A percentile compares a stretch with the other conserved stretches of the same genome.
These are phyloP conservation scores for Coleophoma crateriformis DNA, from an alignment of 2,329 filamentous ascomycete genomes.

Conservation along the genomic window DNA sequence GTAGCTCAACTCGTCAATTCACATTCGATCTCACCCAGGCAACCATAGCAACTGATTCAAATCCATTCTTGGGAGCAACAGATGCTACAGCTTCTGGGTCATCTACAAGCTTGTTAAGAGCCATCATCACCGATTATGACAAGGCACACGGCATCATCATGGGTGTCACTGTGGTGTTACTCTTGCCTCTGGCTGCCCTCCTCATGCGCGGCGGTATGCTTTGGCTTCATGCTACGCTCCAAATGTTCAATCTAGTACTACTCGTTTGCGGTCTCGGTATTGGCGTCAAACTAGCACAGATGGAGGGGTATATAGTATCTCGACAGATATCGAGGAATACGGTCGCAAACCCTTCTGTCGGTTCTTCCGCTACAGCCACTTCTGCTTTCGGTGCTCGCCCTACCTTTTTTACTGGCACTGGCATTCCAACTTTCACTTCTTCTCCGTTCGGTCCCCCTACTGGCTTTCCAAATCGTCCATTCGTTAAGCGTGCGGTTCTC, in stretches of 20 bases:
- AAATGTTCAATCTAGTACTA: constrained; percentile 45
- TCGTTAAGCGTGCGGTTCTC: too few species aligned
- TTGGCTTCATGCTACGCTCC: constrained; percentile 48
- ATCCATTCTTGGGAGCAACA: constrained; percentile 14
- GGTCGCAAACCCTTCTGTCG: constrained; percentile 8
- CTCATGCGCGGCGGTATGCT: constrained; percentile 51
- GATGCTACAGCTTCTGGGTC: not conserved
- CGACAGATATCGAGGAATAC: constrained; percentile 3
- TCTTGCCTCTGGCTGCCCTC: constrained; percentile 55
- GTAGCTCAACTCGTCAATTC: constrained; percentile 7
- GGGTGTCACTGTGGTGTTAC: constrained; percentile 50
- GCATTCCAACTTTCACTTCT: constrained; percentile 36
- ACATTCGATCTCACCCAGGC: constrained; percentile 19
- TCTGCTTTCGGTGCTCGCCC: too few species aligned
- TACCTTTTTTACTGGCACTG: too few species aligned
- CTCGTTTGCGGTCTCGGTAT: constrained; percentile 58
- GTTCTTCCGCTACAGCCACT: not conserved
- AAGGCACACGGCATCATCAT: constrained; percentile 54
- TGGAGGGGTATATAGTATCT: constrained; percentile 35
- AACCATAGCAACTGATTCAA: constrained; percentile 12
- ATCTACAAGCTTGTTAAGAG: not conserved
- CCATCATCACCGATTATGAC: constrained; percentile 7
- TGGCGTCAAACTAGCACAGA: constrained; percentile 42
- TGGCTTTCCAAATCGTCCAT: too few species aligned
- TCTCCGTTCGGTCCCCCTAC: constrained; percentile 16